Evolutionary conservation across 2,329 filamentous ascomycete species (phyloP), one percentile per base, ranked within the genome.

Genomic region (Ceratocystis alfenasii): DNA sequence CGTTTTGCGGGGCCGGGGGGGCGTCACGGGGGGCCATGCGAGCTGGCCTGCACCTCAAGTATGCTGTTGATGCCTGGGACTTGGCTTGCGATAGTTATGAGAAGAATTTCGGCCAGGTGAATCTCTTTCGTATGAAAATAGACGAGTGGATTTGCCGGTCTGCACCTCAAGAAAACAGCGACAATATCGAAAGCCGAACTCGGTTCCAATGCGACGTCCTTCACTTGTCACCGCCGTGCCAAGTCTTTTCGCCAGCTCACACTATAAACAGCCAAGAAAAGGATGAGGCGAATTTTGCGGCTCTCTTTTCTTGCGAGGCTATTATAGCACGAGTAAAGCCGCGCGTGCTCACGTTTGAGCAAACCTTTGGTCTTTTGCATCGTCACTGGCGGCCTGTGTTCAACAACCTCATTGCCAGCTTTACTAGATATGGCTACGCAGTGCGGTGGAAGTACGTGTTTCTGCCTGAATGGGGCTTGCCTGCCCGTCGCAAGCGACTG

Each of bases 221-320:
- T 0, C 90, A 95, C 69, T 74, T 91, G 0, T 90, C 87, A 0
- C 89, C 88, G 0, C 89, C 90, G 0, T 95, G 90, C 66, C 88
- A 93, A 70, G 83, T 81, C 1, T 92, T 86, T 72, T 92, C 88
- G 0, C 83, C 84, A 0, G 87, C 86, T 0, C 86, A 95, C 67
- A 92, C 88, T 0, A 72, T 79, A 0, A 76, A 76, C 5, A 79
- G 85, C 25, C 86, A 91, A 59, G 83, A 75, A 1, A 80, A 87
- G 28, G 89, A 95, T 68, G 87, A 88, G 0, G 78, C 75, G 0
- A 94, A 95, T 69, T 84, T 83, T 0, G 83, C 84, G 1, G 79
- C 79, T 0, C 71, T 86, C 0, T 83, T 81, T 68, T 76, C 79
- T 0, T 83, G 82, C 63, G 75, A 77, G 0, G 73, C 80, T 2